phyloP scores from a whole-genome alignment of 257 asterid genomes.

The Salvia miltiorrhiza region DNA sequence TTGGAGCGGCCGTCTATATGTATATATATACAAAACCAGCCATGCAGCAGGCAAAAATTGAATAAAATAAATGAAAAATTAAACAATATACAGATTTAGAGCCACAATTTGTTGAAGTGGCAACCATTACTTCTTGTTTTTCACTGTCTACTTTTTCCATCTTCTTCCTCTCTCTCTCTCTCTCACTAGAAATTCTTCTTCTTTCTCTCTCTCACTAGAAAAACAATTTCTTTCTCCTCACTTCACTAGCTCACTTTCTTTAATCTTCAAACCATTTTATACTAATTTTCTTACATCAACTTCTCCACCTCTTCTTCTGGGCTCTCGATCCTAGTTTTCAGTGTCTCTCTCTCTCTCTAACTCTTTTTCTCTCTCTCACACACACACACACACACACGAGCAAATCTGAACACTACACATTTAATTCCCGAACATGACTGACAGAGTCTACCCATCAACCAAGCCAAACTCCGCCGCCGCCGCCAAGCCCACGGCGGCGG shows the following conservation, averaged over 20 bases:
- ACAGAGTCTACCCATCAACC: slow-evolving; percentile 49
- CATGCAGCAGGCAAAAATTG: slow-evolving; percentile 20
- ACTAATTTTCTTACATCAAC: not conserved
- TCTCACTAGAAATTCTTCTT: no score
- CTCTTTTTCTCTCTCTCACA: slow-evolving; percentile 3
- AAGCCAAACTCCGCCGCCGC: slow-evolving; percentile 36
- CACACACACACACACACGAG: not conserved
- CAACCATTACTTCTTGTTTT: slow-evolving; percentile 2
- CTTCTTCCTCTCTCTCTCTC: not conserved
- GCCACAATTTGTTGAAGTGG: slow-evolving; percentile 26
- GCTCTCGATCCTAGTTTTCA: slow-evolving; percentile 21
- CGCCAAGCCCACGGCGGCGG: slow-evolving; percentile 3
- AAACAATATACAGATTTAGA: slow-evolving; percentile 1
- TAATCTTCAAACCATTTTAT: not conserved
- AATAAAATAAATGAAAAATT: not conserved
- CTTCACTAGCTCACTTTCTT: slow-evolving; percentile 25
- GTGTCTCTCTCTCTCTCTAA: slow-evolving; percentile 2
- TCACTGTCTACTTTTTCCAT: not conserved
- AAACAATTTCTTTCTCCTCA: slow-evolving; percentile 32
- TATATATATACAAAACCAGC: slow-evolving; percentile 7
- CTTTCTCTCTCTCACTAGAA: slow-evolving; percentile 11
- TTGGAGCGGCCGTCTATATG: no score
- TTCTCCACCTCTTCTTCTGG: not conserved
- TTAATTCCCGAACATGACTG: slow-evolving; percentile 36
- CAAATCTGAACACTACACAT: no score